Evolutionary conservation across 140 eudicot genomes (phyloP).

Genomic region (Oenanthe javanica): DNA sequence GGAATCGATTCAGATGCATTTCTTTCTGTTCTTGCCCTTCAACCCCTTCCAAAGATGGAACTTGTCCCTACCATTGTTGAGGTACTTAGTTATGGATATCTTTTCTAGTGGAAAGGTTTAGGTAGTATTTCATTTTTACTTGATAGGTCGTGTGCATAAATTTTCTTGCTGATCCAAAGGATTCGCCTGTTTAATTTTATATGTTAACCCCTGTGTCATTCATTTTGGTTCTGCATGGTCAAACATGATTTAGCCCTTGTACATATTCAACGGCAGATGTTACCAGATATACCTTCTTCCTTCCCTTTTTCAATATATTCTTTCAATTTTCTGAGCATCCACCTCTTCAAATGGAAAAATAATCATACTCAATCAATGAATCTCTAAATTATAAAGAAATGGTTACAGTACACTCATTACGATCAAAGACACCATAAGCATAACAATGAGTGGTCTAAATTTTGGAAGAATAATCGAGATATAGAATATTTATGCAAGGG

Average conservation of each 20-base stretch:
- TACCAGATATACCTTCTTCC: neutral
- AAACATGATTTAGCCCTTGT: neutral
- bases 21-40: slow-evolving; percentile 93
- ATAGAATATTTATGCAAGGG: neutral
- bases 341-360: neutral
- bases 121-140: too few relatives aligned
- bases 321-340: neutral
- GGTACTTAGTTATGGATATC: slow-evolving; percentile 27
- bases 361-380: too few relatives aligned
- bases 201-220: too few relatives aligned
- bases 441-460: neutral
- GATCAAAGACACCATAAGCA: neutral
- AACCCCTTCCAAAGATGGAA: slow-evolving; percentile 70
- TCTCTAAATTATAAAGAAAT: too few relatives aligned
- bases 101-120: neutral
- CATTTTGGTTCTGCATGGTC: neutral
- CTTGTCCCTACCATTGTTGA: slow-evolving; percentile 89
- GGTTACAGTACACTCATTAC: too few relatives aligned
- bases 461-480: neutral
- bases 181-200: neutral
- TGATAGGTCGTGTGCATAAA: neutral
- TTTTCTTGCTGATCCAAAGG: neutral
- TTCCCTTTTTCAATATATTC: too few relatives aligned
- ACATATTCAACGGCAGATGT: neutral
- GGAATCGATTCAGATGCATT: slow-evolving; percentile 97